Percentiles rank a stretch among this genome's conserved stretches.
These are phyloP conservation scores for Diutina siamensis DNA, from an alignment of 1,139 yeast genomes.

Conservation along the genomic window DNA sequence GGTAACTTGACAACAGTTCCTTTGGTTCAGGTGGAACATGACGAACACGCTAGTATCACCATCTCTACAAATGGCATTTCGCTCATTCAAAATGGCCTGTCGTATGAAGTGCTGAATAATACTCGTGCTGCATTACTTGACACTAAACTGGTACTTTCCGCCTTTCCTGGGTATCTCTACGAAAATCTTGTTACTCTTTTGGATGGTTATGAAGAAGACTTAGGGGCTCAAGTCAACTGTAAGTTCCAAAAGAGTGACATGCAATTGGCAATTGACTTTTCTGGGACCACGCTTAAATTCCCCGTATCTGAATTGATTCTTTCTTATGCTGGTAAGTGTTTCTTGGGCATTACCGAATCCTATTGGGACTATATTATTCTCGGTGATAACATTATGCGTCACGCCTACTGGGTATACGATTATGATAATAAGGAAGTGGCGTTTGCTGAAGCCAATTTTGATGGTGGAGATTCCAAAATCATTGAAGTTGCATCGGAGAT, in stretches of 20 bases:
- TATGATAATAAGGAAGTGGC: constrained; percentile 15
- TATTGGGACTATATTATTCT: background rate
- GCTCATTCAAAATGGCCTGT: background rate
- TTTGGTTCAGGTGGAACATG: background rate
- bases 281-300: background rate
- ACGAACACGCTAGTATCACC: background rate
- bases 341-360: background rate
- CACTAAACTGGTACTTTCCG: constrained; percentile 56
- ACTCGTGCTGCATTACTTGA: constrained; percentile 40
- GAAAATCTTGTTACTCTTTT: constrained; percentile 15
- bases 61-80: background rate
- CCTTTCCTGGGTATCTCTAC: constrained; percentile 32
- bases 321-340: background rate
- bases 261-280: background rate
- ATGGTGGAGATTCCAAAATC: constrained; percentile 35
- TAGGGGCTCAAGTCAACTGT: constrained; percentile 3
- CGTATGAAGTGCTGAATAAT: background rate
- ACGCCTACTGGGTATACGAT: constrained; percentile 5
- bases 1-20: constrained; percentile 18
- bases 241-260: background rate
- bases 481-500: background rate
- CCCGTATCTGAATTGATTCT: background rate
- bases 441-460: constrained; percentile 29
- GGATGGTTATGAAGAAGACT: background rate
- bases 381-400: constrained; percentile 5